Evolutionary conservation across 306 rosid genomes (phyloP), one percentile per base, ranked within the genome.

Genomic region (Castanea crenata): DNA sequence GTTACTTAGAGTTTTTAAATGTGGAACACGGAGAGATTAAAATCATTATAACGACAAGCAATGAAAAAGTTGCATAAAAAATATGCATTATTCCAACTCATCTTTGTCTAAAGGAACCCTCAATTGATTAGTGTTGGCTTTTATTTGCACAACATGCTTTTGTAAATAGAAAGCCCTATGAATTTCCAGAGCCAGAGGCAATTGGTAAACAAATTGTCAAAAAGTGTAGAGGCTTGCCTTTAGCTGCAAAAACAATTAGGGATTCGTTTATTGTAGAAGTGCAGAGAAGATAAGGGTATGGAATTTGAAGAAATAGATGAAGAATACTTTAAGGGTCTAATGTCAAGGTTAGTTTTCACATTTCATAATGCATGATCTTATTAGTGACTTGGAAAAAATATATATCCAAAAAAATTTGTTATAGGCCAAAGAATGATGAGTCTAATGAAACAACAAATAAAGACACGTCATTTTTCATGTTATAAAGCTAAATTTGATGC

Each of bases 311-410:
- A 77, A 3, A 62, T 86, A 51, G 88, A 79, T 10, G 25, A 78
- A 25, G 71, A 84, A 35, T 84, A 76, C 62, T 71, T 84, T 20
- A 19, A 49, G 19, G 88, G 75, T 52, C 55, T 86, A 32, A 46
- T 69, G 20, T 76, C 76, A 16, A 55, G 83, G 23, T 88, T 82
- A 32, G 79, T 88, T 59, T 25, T 86, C 32, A 1, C 0, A 2
- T 31, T 85, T 77, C 69, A 16, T 75, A 55, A 77, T 87, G 84
- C 88, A 83, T 71, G 80, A 74, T 57, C 84, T 85, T 44, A 56
- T 83, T 6, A 32, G 77, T 51, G 89, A 87, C 44, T 55, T 89
- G 27, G 89, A 7, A 85, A 61, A 76, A 79, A 19, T 55, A 13
- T 59, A 46, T 79, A 15, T 71, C 78, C 9, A 75, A 79, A 10